phyloP scores from a whole-genome alignment of 352 stramenopile species.

The Phytophthora palmivora region DNA sequence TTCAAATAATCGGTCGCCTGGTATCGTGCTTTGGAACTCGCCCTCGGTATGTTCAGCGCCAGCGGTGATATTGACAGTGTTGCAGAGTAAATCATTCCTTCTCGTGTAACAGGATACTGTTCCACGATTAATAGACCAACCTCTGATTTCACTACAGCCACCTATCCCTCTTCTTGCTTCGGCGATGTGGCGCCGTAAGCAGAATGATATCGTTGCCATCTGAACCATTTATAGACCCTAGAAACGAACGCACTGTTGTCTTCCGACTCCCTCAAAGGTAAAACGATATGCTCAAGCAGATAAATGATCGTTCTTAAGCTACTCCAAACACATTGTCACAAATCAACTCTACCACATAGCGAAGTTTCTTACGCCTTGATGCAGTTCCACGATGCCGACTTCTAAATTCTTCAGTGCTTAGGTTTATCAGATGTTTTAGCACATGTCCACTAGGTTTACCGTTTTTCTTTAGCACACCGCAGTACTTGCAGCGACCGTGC shows the following conservation, averaged over 20 bases:
- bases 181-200: slow-evolving; percentile 6
- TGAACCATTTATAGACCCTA: slow-evolving; percentile 2
- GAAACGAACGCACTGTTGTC: slow-evolving; percentile 6
- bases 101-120: no score
- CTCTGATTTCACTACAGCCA: no score
- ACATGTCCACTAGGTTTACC: background rate
- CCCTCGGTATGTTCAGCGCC: no score
- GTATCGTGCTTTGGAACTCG: no score
- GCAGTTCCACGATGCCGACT: no score
- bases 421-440: background rate
- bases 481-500: background rate
- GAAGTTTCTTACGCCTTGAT: no score
- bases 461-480: background rate
- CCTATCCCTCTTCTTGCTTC: no score
- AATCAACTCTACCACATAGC: background rate
- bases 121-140: no score
- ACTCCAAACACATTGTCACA: slow-evolving; percentile 8
- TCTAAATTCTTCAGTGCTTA: background rate
- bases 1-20: no score
- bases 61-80: no score
- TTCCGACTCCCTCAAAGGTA: background rate
- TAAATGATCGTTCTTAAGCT: slow-evolving; percentile 11
- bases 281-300: slow-evolving; percentile 13
- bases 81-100: no score
- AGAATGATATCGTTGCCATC: slow-evolving; percentile 6